Evolutionary conservation across 2,329 filamentous ascomycete species (phyloP).

Genomic region (Orbilia quercus): DNA sequence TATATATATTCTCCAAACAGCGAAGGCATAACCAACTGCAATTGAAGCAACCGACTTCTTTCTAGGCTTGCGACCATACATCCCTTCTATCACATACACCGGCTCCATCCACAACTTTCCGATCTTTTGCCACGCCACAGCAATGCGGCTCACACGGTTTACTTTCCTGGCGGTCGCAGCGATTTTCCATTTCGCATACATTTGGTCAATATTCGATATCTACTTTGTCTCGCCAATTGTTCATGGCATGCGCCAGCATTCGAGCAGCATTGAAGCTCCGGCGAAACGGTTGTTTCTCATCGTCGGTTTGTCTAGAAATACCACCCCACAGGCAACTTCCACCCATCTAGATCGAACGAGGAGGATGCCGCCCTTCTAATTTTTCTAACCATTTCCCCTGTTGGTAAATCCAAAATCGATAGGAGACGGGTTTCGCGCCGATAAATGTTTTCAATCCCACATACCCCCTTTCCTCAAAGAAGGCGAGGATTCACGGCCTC

Average conservation of each 20-base stretch:
- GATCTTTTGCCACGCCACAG: not conserved
- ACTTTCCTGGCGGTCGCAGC: constrained; percentile 89
- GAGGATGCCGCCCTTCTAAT: not conserved
- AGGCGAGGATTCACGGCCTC: constrained; percentile 67
- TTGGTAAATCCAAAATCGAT: constrained; percentile 57
- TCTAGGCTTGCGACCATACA: too few species aligned
- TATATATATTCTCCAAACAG: too few species aligned
- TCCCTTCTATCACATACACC: too few species aligned
- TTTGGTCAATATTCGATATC: constrained; percentile 96
- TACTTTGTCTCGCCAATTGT: constrained; percentile 99
- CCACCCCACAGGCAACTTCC: not conserved
- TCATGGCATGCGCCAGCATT: constrained; percentile 88
- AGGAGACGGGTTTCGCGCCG: constrained; percentile 93
- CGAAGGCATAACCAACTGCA: too few species aligned
- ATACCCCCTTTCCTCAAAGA: constrained; percentile 79
- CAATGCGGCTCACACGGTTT: constrained; percentile 67
- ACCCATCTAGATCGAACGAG: too few species aligned
- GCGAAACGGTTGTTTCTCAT: constrained; percentile 92
- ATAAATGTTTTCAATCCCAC: constrained; percentile 96
- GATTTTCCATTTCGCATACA: constrained; percentile 91
- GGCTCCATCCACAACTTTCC: too few species aligned
- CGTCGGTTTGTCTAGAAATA: constrained; percentile 73
- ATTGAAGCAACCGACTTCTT: too few species aligned
- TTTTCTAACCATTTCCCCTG: constrained; percentile 50
- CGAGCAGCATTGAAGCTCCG: constrained; percentile 77